phyloP scores from a whole-genome alignment of 306 rosid species.

The Fragaria nilgerrensis region DNA sequence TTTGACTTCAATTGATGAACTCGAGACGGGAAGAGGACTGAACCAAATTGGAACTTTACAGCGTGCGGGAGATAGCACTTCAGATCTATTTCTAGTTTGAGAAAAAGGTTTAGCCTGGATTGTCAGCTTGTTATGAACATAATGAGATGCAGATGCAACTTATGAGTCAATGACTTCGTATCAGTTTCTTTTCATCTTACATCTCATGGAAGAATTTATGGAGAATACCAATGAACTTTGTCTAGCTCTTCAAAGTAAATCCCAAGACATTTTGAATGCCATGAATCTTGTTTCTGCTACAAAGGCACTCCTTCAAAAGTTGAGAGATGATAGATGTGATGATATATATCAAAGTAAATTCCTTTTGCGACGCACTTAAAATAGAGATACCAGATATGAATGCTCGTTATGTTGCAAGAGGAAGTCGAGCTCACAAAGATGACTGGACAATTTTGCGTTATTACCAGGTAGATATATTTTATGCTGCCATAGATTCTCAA shows the following conservation, averaged over 20 bases:
- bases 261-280: not conserved
- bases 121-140: not conserved
- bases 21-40: not conserved
- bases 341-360: too few species aligned
- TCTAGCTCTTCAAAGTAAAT: not conserved
- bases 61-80: not conserved
- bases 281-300: too few species aligned
- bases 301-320: too few species aligned
- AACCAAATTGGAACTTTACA: not conserved
- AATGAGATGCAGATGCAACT: not conserved
- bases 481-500: too few species aligned
- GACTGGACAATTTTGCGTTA: too few species aligned
- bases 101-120: not conserved
- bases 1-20: not conserved
- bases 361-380: too few species aligned
- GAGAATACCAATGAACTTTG: not conserved
- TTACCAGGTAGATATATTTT: too few species aligned
- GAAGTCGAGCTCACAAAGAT: too few species aligned
- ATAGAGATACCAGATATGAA: too few species aligned
- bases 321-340: too few species aligned
- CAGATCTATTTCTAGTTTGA: not conserved
- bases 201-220: not conserved
- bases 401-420: too few species aligned
- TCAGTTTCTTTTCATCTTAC: slow-evolving; percentile 1
- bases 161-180: not conserved